Base-by-base conservation (phyloP, 805 yeast genomes). In the Brettanomyces naardenensis region DNA sequence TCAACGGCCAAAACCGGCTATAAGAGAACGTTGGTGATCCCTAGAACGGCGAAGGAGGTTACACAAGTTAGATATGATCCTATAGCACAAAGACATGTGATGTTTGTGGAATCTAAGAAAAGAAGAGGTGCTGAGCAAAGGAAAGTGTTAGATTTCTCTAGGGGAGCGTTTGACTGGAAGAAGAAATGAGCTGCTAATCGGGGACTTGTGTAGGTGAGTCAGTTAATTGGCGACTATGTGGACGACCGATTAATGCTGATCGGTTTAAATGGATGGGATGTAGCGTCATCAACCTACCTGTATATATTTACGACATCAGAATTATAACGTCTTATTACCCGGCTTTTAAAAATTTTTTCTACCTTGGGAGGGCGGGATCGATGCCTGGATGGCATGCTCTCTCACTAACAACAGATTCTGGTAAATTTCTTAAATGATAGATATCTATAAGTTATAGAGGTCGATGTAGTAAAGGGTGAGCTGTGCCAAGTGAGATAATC, bases 1-100 rank as follows among this genome's bases (percentile, higher is more conserved):
- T 90, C 97, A 2, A 72, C 92, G 2, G 97, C 97, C 14, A 75
- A 81, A 49, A 89, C 97, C 1, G 97, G 97, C 1, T 85, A 71
- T 61, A 77, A 78, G 56, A 78, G 94, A 56, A 80, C 88, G 57
- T 75, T 88, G 47, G 68, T 78, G 36, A 75, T 89, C 33, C 92
- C 88, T 35, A 80, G 96, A 66, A 78, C 84, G 38, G 78, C 94
- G 3, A 84, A 85, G 35, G 68, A 75, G 40, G 78, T 90, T 44
- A 78, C 76, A 34, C 92, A 87, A 54, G 80, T 89, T 23, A 74
- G 92, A 51, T 87, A 87, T 54, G 96, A 87, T 55, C 95, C 95
- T 2, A 52, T 79, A 43, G 96, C 86, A 9, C 78, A 83, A 61
- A 78, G 95, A 60, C 96, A 88, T 65, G 95, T 92, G 37, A 67